Conservation (phyloP, 1,139 yeast species). For the Geotrichum candidum region DNA sequence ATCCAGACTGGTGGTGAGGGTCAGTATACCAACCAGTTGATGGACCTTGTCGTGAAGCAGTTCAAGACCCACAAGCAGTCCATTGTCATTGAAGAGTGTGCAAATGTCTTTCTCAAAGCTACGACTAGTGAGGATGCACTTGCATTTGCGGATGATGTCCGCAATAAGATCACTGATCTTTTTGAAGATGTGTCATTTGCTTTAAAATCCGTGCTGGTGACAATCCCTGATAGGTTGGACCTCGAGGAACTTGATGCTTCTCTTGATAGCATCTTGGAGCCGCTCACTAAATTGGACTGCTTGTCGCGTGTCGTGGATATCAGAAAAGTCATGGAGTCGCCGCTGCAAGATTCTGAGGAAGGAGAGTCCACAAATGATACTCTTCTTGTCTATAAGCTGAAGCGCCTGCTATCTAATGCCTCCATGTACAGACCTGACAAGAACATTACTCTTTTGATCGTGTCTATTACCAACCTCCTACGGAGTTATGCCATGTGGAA, state of each 20-base stretch:
- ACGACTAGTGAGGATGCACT: slow-evolving; percentile 18
- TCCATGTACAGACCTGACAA: slow-evolving; percentile 8
- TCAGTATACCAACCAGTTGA: slow-evolving; percentile 21
- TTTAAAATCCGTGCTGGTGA: slow-evolving; percentile 16
- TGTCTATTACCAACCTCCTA: slow-evolving; percentile 18
- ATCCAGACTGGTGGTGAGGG: neutral
- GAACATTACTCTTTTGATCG: slow-evolving; percentile 11
- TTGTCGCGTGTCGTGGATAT: slow-evolving; percentile 21
- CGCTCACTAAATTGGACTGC: slow-evolving; percentile 20
- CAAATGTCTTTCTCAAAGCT: slow-evolving; percentile 21
- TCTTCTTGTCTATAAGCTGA: slow-evolving; percentile 8
- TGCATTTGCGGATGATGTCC: slow-evolving; percentile 20
- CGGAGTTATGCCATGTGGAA: slow-evolving; percentile 26
- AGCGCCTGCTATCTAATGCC: slow-evolving; percentile 10
- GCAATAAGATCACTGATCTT: slow-evolving; percentile 17
- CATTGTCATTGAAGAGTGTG: slow-evolving; percentile 23
- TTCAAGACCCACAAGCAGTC: slow-evolving; percentile 23
- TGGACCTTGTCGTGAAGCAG: slow-evolving; percentile 24
- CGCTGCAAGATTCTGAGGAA: slow-evolving; percentile 14
- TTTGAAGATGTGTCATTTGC: slow-evolving; percentile 24
- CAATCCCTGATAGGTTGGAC: neutral
- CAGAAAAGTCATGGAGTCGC: slow-evolving; percentile 19
- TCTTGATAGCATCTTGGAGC: slow-evolving; percentile 16
- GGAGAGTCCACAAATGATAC: slow-evolving; percentile 6
- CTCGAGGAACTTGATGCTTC: slow-evolving; percentile 13